These are phyloP conservation scores for Graphilbum sp. DNA, from an alignment of 2,329 filamentous ascomycete genomes.

Conservation along the genomic window DNA sequence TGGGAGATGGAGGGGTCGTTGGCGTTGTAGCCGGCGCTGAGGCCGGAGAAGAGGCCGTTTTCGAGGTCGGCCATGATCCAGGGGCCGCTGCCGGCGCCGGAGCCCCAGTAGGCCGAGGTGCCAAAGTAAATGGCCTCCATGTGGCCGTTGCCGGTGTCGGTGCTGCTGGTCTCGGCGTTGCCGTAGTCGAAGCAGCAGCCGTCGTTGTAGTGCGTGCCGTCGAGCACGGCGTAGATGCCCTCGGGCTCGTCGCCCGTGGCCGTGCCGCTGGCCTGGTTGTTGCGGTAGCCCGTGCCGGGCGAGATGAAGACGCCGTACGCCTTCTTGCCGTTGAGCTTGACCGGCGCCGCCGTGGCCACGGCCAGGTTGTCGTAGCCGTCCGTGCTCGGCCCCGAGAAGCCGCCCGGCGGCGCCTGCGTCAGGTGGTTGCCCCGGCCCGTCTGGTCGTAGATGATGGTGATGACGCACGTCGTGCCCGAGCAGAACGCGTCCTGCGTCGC, in stretches of 20 bases:
- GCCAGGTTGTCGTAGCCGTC: slow-evolving; percentile 44
- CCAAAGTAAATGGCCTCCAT: slow-evolving; percentile 58
- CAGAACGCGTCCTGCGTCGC: slow-evolving; percentile 46
- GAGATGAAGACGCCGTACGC: slow-evolving; percentile 48
- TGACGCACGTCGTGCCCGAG: slow-evolving; percentile 41
- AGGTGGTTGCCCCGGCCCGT: slow-evolving; percentile 46
- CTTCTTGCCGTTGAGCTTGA: slow-evolving; percentile 42
- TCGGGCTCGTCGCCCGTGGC: slow-evolving; percentile 38
- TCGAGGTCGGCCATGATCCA: slow-evolving; percentile 58
- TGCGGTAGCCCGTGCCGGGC: slow-evolving; percentile 47
- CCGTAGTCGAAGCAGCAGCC: slow-evolving; percentile 42
- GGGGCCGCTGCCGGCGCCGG: slow-evolving; percentile 39
- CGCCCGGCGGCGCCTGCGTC: slow-evolving; percentile 42
- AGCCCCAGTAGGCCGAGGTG: slow-evolving; percentile 34
- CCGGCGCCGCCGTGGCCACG: slow-evolving; percentile 41
- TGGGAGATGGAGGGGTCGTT: slow-evolving; percentile 33
- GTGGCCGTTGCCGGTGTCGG: slow-evolving; percentile 42
- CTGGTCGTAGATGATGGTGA: slow-evolving; percentile 50
- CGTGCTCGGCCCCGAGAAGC: slow-evolving; percentile 35
- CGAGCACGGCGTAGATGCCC: slow-evolving; percentile 44
- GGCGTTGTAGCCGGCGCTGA: slow-evolving; percentile 26
- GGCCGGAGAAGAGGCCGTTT: slow-evolving; percentile 47
- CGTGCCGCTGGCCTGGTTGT: slow-evolving; percentile 32
- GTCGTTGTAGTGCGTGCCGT: slow-evolving; percentile 42
- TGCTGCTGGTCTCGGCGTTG: slow-evolving; percentile 34